Conservation (phyloP, 2,329 filamentous ascomycete species). For the Atkinsonella texensis region DNA sequence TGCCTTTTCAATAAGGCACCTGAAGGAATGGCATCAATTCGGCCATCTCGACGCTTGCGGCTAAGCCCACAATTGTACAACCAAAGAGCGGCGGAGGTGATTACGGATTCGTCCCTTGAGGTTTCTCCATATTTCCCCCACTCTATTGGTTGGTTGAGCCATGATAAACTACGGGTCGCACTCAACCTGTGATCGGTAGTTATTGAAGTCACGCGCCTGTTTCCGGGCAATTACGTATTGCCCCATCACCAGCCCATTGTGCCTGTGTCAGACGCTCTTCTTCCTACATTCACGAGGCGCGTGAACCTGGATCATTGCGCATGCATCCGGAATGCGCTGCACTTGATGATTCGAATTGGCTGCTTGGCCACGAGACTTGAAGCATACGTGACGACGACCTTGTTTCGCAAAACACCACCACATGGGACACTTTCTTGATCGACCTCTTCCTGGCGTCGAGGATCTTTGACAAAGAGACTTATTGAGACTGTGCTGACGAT, state of each 20-base stretch:
- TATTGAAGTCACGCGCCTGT: background rate
- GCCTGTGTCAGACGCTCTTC: background rate
- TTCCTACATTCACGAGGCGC: background rate
- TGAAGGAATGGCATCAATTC: no score
- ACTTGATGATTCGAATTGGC: background rate
- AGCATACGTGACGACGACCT: background rate
- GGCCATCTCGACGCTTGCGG: no score
- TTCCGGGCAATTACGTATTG: background rate
- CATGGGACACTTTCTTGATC: background rate
- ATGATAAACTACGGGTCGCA: background rate
- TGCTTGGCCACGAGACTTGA: background rate
- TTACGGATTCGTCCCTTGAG: no score
- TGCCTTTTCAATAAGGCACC: slow-evolving; percentile 34
- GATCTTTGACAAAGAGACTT: background rate
- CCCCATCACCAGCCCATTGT: background rate
- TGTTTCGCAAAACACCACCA: background rate
- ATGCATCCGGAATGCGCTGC: background rate
- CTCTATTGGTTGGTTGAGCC: background rate
- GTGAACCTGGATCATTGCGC: background rate
- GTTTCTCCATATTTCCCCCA: background rate
- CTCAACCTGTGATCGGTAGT: background rate
- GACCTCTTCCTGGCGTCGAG: background rate
- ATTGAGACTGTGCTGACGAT: background rate
- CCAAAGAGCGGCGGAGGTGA: no score
- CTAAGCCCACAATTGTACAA: no score